phyloP scores from a whole-genome alignment of 1,284 basidiomycete genomes.

The Cryptococcus sp. region DNA sequence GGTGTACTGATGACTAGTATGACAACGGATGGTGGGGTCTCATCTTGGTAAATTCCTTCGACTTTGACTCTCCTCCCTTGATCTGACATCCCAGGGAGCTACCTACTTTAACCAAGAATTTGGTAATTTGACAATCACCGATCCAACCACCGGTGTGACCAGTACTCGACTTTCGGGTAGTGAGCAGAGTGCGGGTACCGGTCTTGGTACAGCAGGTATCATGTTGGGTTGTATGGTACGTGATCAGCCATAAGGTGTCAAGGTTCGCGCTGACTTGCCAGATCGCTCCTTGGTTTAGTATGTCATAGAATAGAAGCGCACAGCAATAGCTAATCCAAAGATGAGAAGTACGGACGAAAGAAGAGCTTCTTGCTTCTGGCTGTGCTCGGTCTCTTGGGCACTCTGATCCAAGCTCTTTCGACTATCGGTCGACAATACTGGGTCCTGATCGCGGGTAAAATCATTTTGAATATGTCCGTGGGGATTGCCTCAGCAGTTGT shows the following conservation, averaged over 20 bases:
- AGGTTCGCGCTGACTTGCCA: neutral
- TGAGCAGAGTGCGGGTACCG: neutral
- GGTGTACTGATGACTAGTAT: too few relatives aligned
- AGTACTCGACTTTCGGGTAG: neutral
- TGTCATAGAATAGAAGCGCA: too few relatives aligned
- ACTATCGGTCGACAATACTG: constrained; percentile 12
- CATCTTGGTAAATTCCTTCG: neutral
- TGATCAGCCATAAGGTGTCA: neutral
- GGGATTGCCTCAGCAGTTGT: constrained; percentile 13
- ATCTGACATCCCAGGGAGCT: neutral
- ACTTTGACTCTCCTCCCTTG: neutral
- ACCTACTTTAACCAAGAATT: neutral
- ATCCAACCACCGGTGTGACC: neutral
- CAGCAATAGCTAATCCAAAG: neutral
- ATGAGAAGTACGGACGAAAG: neutral
- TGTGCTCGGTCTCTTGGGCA: constrained; percentile 7
- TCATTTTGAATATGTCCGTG: constrained; percentile 19
- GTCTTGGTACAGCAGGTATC: neutral
- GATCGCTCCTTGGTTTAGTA: constrained; percentile 1
- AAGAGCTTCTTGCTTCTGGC: neutral
- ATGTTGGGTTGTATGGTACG: neutral
- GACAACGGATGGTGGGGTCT: neutral
- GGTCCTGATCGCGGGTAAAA: constrained; percentile 18
- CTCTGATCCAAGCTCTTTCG: constrained; percentile 11
- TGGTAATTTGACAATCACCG: neutral